phyloP scores from a whole-genome alignment of 768 basidiomycete genomes.

The Grammothele lineata region DNA sequence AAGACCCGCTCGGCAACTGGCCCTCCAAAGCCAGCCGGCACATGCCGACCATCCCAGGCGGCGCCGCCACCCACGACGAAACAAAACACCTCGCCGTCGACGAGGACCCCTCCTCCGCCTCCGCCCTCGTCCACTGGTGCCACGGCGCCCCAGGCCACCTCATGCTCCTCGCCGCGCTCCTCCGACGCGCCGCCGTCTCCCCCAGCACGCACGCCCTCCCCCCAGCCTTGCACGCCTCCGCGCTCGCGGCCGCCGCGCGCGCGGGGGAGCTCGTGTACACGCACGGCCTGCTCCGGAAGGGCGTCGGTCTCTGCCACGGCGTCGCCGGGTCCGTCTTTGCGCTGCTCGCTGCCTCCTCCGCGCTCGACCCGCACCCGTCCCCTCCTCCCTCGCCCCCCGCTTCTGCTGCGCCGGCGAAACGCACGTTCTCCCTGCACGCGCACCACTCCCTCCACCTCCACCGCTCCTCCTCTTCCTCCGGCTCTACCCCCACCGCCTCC shows the following conservation, averaged over 20 bases:
- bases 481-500: not conserved
- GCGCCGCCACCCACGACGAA: conserved; percentile 1
- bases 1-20: conserved; percentile 51
- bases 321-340: conserved; percentile 51
- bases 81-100: conserved; percentile 5
- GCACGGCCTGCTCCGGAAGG: conserved; percentile 49
- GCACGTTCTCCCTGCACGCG: not conserved
- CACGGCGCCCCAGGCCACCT: conserved; percentile 53
- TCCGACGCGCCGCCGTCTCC: conserved; percentile 27
- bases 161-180: conserved; percentile 41
- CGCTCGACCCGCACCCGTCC: conserved; percentile 29
- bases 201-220: conserved; percentile 21
- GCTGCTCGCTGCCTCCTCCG: conserved; percentile 44
- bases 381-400: not conserved
- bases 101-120: conserved; percentile 29
- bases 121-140: conserved; percentile 57
- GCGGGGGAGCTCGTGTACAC: conserved; percentile 43
- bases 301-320: conserved; percentile 59
- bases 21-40: conserved; percentile 34
- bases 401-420: not conserved
- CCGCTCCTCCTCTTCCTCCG: not conserved
- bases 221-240: conserved; percentile 21
- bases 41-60: conserved; percentile 8
- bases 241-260: conserved; percentile 31
- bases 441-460: not conserved